Percentiles rank a stretch among this genome's conserved stretches.
Evolutionary conservation across 75 land plant genomes (phyloP).

Genomic region (Cupressus sempervirens): DNA sequence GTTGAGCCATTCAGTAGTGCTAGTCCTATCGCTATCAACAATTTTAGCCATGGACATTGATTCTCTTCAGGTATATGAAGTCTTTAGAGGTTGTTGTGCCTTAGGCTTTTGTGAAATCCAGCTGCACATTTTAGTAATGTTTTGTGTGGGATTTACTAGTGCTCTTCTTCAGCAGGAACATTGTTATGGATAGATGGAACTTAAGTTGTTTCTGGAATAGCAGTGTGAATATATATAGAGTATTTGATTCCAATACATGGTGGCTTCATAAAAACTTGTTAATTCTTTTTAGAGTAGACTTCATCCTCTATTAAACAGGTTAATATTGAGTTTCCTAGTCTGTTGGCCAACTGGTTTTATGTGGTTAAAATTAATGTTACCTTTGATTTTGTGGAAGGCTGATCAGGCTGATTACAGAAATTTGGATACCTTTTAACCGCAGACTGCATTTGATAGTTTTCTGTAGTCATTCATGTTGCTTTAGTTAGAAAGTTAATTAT

Average conservation of each 20-base stretch:
- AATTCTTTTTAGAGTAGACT: no score
- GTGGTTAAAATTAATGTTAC: background rate
- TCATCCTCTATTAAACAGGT: background rate
- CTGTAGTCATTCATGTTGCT: background rate
- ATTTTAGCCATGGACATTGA: no score
- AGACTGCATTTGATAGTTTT: background rate
- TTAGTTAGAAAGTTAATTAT: background rate
- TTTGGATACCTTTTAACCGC: background rate
- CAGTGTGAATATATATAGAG: background rate
- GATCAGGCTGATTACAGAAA: background rate
- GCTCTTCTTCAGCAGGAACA: no score
- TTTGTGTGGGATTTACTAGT: no score
- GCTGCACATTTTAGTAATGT: no score
- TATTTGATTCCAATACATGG: background rate
- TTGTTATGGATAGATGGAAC: no score
- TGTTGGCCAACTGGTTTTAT: background rate
- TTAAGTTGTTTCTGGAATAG: no score
- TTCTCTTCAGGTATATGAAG: no score
- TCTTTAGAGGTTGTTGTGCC: no score
- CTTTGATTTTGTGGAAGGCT: background rate
- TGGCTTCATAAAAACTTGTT: background rate
- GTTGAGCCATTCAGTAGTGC: background rate
- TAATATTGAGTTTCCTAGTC: background rate
- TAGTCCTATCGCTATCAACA: background rate
- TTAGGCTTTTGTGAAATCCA: no score